phyloP scores from a whole-genome alignment of 768 basidiomycete genomes.

The Collybiopsis luxurians region DNA sequence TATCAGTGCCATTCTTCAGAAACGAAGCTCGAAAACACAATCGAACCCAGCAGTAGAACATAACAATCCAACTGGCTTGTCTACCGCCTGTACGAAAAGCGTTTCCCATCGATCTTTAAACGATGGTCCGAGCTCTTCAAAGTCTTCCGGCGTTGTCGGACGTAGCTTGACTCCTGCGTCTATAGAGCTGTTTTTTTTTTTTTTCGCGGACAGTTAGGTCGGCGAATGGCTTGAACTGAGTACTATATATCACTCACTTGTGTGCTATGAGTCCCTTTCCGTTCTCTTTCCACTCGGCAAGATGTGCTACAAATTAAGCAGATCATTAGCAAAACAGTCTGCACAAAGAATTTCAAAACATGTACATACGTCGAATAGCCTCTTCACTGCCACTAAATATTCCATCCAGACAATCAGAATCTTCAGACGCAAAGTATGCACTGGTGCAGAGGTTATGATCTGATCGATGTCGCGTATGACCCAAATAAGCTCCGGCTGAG shows the following conservation, averaged over 20 bases:
- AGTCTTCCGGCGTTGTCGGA: slow-evolving; percentile 29
- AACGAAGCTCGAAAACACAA: background rate
- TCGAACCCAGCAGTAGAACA: slow-evolving; percentile 22
- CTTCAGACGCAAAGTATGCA: slow-evolving; percentile 26
- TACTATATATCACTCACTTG: background rate
- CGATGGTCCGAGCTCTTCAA: slow-evolving; percentile 31
- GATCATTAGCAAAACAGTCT: too few species aligned
- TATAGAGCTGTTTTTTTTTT: too few species aligned
- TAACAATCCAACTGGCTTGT: slow-evolving; percentile 35
- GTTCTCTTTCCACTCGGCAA: slow-evolving; percentile 1
- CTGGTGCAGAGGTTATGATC: slow-evolving; percentile 20
- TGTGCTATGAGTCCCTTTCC: slow-evolving; percentile 6
- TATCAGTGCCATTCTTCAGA: too few species aligned
- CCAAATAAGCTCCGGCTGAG: too few species aligned
- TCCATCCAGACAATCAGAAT: slow-evolving; percentile 29
- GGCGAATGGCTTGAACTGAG: too few species aligned
- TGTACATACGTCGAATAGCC: slow-evolving; percentile 22
- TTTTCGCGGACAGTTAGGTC: too few species aligned
- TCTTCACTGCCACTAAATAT: slow-evolving; percentile 25
- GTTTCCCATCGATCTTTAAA: slow-evolving; percentile 32
- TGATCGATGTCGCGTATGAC: too few species aligned
- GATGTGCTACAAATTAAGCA: background rate
- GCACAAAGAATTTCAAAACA: background rate
- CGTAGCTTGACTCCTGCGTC: slow-evolving; percentile 41
- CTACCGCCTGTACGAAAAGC: slow-evolving; percentile 30